Evolutionary conservation across 2,329 filamentous ascomycete species (phyloP).

Genomic region (Colletotrichum sp.): DNA sequence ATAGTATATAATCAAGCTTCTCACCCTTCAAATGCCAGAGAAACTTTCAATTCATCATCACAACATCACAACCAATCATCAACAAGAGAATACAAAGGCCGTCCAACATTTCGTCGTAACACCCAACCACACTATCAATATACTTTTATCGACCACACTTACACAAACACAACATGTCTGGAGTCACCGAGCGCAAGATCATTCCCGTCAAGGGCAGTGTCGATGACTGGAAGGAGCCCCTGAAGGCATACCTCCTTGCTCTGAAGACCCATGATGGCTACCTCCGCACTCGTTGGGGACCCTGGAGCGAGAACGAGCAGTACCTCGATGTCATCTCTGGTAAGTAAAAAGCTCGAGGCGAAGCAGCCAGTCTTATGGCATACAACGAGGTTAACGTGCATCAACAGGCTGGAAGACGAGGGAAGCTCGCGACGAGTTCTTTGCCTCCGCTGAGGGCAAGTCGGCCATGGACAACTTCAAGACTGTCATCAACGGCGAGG

Average conservation of each 20-base stretch:
- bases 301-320: constrained; percentile 15
- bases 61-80: background rate
- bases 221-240: constrained; percentile 14
- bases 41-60: background rate
- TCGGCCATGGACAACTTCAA: background rate
- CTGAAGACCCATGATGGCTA: constrained; percentile 10
- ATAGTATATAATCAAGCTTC: background rate
- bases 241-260: constrained; percentile 12
- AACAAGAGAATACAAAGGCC: background rate
- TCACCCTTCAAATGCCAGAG: background rate
- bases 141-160: background rate
- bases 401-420: constrained; percentile 6
- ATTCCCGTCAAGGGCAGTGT: constrained; percentile 4
- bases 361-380: no score
- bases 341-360: background rate
- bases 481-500: background rate
- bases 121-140: background rate
- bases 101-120: background rate
- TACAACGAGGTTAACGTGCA: background rate
- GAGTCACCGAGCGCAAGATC: constrained; percentile 13
- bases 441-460: background rate
- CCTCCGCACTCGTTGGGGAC: constrained; percentile 14
- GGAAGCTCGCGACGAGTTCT: constrained; percentile 4
- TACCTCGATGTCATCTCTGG: constrained; percentile 9
- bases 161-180: background rate